Evolutionary conservation across 2,329 filamentous ascomycete species (phyloP).

Genomic region (Cladosporium sp.): DNA sequence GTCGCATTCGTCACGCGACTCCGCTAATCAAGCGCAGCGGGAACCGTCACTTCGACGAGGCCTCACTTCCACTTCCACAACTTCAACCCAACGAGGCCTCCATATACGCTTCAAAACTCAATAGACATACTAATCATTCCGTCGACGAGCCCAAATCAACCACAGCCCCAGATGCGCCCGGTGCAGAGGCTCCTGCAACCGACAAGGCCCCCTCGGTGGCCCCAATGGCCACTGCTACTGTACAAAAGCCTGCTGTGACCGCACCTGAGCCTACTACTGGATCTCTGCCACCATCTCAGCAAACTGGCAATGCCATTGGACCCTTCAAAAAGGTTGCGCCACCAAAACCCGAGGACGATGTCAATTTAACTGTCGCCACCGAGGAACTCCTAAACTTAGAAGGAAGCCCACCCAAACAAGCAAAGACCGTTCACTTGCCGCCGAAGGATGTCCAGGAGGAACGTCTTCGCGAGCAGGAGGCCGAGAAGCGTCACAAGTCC

Average conservation of each 20-base stretch:
- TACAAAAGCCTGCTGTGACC: conserved; percentile 5
- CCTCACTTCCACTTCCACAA: conserved; percentile 48
- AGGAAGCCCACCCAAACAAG: conserved; percentile 29
- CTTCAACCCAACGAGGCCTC: conserved; percentile 30
- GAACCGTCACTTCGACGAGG: conserved; percentile 58
- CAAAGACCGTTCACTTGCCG: conserved; percentile 49
- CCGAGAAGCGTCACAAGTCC: conserved; percentile 39
- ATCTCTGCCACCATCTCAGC: neutral
- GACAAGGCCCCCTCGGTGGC: conserved; percentile 16
- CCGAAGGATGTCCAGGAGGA: conserved; percentile 53
- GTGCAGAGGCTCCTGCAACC: conserved; percentile 24
- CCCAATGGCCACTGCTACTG: conserved; percentile 17
- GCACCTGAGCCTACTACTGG: neutral
- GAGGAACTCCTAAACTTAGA: conserved; percentile 29
- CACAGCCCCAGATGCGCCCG: conserved; percentile 22
- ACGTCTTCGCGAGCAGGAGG: conserved; percentile 42
- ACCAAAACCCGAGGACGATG: conserved; percentile 32
- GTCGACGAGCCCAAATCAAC: conserved; percentile 16
- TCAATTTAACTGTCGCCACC: conserved; percentile 27
- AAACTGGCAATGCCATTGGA: neutral
- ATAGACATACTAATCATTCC: conserved; percentile 24
- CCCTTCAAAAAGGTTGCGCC: conserved; percentile 24
- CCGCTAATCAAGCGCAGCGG: conserved; percentile 37
- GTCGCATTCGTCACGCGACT: conserved; percentile 10
- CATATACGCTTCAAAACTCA: conserved; percentile 32